phyloP scores from a whole-genome alignment of 139 green algal genomes.

The Zygnema cylindricum region DNA sequence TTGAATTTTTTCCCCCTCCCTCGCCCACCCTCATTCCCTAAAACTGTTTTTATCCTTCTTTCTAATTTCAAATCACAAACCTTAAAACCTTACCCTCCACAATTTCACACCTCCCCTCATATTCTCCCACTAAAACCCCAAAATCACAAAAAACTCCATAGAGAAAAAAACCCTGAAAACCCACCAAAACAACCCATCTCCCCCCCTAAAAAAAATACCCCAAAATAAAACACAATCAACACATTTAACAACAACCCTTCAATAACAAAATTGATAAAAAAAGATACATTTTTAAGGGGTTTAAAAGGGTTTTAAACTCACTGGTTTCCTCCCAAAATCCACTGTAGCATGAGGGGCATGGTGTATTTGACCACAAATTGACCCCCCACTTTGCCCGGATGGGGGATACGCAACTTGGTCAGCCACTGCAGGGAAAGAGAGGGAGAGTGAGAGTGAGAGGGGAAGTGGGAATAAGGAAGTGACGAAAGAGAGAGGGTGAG shows the following conservation, averaged over 20 bases:
- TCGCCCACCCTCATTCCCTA: too few relatives aligned
- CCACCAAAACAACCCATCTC: too few relatives aligned
- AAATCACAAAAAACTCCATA: too few relatives aligned
- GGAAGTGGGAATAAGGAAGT: background rate
- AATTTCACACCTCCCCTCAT: too few relatives aligned
- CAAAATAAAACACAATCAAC: background rate
- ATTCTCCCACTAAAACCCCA: too few relatives aligned
- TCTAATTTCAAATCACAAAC: too few relatives aligned
- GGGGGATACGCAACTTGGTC: constrained; percentile 85
- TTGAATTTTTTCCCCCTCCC: too few relatives aligned
- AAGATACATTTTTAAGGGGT: too few relatives aligned
- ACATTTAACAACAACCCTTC: background rate
- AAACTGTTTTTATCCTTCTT: too few relatives aligned
- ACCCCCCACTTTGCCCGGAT: constrained; percentile 84
- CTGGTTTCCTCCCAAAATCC: constrained; percentile 53
- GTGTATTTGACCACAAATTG: constrained; percentile 63
- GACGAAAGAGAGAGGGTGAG: background rate
- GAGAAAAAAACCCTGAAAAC: too few relatives aligned
- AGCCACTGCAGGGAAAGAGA: constrained; percentile 45
- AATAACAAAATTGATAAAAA: too few relatives aligned
- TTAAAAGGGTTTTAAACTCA: background rate
- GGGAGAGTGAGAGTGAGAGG: background rate
- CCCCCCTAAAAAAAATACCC: background rate
- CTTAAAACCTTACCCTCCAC: too few relatives aligned
- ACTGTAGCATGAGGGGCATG: constrained; percentile 65